Evolutionary conservation across 768 basidiomycete species (phyloP).

Genomic region (Leccinum uliginosum): DNA sequence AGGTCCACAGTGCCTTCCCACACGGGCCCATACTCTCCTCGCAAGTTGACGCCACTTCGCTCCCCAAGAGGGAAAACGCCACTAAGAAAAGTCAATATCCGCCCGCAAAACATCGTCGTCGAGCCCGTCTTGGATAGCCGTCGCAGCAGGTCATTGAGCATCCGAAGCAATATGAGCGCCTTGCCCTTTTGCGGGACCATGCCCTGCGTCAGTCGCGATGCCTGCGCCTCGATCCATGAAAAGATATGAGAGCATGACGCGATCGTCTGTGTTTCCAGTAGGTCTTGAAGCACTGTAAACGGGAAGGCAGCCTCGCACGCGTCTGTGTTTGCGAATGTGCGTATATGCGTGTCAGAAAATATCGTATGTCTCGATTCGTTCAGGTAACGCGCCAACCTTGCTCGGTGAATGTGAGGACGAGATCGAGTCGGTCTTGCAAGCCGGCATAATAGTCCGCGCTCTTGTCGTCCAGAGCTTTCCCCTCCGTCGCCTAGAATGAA

Average conservation of each 20-base stretch:
- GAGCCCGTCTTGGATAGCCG: constrained; percentile 83
- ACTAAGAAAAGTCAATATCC: constrained; percentile 83
- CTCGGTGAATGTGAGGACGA: constrained; percentile 73
- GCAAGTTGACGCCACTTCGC: constrained; percentile 85
- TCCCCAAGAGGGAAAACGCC: constrained; percentile 85
- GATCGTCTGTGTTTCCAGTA: constrained; percentile 84
- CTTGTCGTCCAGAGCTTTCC: constrained; percentile 52
- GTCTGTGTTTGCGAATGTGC: constrained; percentile 38
- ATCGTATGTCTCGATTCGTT: background rate
- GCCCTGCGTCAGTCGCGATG: constrained; percentile 63
- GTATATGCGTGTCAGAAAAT: background rate
- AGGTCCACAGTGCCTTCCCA: constrained; percentile 64
- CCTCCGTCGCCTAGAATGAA: constrained; percentile 56
- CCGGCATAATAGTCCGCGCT: constrained; percentile 56
- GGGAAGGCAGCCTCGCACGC: constrained; percentile 76
- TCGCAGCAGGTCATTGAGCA: constrained; percentile 81
- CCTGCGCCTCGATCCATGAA: constrained; percentile 79
- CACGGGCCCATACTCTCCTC: constrained; percentile 79
- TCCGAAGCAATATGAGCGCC: constrained; percentile 77
- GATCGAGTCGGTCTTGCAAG: constrained; percentile 61
- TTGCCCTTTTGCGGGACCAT: constrained; percentile 88
- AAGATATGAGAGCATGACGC: constrained; percentile 82
- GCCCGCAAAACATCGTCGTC: constrained; percentile 83
- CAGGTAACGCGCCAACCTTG: constrained; percentile 45
- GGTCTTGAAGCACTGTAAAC: constrained; percentile 70